Percentiles rank a stretch among this genome's conserved stretches.
These are phyloP conservation scores for Talaromyces sp. DNA, from an alignment of 2,329 filamentous ascomycete genomes.

Conservation along the genomic window DNA sequence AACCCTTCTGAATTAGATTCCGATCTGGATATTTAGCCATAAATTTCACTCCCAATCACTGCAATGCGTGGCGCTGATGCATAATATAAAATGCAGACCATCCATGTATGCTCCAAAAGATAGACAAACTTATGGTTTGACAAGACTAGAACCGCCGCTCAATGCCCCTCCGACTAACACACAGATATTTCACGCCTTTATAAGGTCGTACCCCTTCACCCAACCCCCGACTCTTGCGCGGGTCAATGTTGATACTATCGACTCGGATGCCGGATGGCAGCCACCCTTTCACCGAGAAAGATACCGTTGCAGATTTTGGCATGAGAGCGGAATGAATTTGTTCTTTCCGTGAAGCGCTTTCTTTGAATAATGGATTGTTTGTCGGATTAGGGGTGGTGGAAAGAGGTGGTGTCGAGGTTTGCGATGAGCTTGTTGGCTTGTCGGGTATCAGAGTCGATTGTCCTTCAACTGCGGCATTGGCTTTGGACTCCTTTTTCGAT, in stretches of 20 bases:
- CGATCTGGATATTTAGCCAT: neutral
- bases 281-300: constrained; percentile 61
- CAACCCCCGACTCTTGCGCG: constrained; percentile 78
- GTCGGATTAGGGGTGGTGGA: constrained; percentile 8
- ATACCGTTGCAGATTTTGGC: constrained; percentile 73
- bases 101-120: neutral
- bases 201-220: constrained; percentile 89
- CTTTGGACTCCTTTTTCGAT: constrained; percentile 26
- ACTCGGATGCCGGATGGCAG: constrained; percentile 63
- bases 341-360: constrained; percentile 35
- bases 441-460: constrained; percentile 19
- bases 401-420: constrained; percentile 11
- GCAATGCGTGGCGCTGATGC: neutral
- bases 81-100: neutral
- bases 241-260: constrained; percentile 59
- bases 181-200: constrained; percentile 97
- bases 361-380: constrained; percentile 20
- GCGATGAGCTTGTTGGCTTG: constrained; percentile 20
- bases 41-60: neutral
- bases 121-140: neutral
- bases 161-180: constrained; percentile 59
- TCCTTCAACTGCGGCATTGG: constrained; percentile 12
- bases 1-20: neutral
- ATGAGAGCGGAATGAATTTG: constrained; percentile 73
- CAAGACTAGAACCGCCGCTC: constrained; percentile 39